A percentile compares a stretch with the other conserved stretches of the same genome.
Evolutionary conservation across 2,329 filamentous ascomycete species (phyloP).

Genomic region (Ascochyta viciae-villosae): DNA sequence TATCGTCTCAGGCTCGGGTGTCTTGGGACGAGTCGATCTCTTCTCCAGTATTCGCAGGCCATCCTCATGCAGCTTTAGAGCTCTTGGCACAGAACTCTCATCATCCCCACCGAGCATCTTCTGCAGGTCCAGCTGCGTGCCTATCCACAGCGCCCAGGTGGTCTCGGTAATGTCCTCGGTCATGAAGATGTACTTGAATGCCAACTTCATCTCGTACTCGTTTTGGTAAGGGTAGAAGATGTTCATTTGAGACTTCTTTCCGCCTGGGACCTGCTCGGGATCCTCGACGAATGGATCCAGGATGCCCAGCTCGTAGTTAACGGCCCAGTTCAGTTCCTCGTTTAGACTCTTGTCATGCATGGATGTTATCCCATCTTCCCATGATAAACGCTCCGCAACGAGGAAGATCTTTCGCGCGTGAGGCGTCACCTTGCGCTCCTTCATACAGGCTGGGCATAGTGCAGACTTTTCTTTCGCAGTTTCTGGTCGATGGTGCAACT

Average conservation of each 20-base stretch:
- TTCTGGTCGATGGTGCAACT: constrained; percentile 24
- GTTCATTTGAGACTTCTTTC: constrained; percentile 28
- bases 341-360: constrained; percentile 29
- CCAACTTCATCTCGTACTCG: constrained; percentile 35
- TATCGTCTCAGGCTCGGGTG: constrained; percentile 8
- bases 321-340: constrained; percentile 34
- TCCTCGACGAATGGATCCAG: constrained; percentile 30
- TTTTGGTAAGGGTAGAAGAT: constrained; percentile 36
- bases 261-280: constrained; percentile 27
- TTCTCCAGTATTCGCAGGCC: not conserved
- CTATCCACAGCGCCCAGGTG: constrained; percentile 33
- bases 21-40: not conserved
- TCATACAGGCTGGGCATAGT: constrained; percentile 27
- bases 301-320: constrained; percentile 40
- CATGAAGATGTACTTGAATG: constrained; percentile 27
- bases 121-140: constrained; percentile 19
- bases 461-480: not conserved
- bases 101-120: not conserved
- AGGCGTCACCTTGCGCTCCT: constrained; percentile 19
- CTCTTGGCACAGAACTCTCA: not conserved
- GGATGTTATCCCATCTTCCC: constrained; percentile 25
- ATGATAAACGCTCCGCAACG: constrained; percentile 36
- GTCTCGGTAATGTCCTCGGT: constrained; percentile 27
- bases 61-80: not conserved
- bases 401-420: constrained; percentile 41